Evolutionary conservation across 2,329 filamentous ascomycete genomes (phyloP), one percentile per base, ranked within the genome.

Genomic region (Aspergillus fischeri): DNA sequence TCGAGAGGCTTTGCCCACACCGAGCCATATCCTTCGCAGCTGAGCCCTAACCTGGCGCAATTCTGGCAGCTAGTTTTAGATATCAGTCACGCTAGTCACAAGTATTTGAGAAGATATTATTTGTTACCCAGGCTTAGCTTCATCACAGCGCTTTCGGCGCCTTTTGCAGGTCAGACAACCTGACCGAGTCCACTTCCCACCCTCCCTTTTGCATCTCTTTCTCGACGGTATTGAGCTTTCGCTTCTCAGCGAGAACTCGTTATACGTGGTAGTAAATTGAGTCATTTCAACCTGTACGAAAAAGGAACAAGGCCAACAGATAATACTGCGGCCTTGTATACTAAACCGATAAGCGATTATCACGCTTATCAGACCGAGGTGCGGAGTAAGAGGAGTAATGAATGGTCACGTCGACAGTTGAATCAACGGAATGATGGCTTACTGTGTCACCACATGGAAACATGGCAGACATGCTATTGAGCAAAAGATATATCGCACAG

Each of bases 161-260:
- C 63, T 69, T 55, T 75, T 75, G 60, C 73, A 75, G 3, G 73
- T 75, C n/a, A 75, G 54, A 49, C 73, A 75, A n/a, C 72, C 73
- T 2, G 72, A 73, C 11, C 73, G 71, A 60, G 70, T 72, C 73
- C 73, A 75, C 56, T 65, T 65, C 7, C 63, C 66, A 20, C 70
- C 67, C n/a, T 65, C 65, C 54, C 60, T 62, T 52, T 66, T 66
- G 54, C 56, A 56, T 50, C 66, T 66, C 49, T 66, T 69, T 21
- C 56, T 60, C 6, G 52, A 44, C 9, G 53, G 35, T 8, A 27
- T 44, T 49, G 56, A 5, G 29, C 20, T 4, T 49, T 42, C 47
- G 44, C 14, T 42, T 9, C 38, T 25, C 29, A 53, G 45, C n/a
- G 49, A n/a, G 25, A 50, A 38, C n/a, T 54, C 49, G 25, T 29